A percentile compares a stretch with the other conserved stretches of the same genome.
phyloP scores from a whole-genome alignment of 192 early-diverging fungal species.

The Coemansia aciculifera region DNA sequence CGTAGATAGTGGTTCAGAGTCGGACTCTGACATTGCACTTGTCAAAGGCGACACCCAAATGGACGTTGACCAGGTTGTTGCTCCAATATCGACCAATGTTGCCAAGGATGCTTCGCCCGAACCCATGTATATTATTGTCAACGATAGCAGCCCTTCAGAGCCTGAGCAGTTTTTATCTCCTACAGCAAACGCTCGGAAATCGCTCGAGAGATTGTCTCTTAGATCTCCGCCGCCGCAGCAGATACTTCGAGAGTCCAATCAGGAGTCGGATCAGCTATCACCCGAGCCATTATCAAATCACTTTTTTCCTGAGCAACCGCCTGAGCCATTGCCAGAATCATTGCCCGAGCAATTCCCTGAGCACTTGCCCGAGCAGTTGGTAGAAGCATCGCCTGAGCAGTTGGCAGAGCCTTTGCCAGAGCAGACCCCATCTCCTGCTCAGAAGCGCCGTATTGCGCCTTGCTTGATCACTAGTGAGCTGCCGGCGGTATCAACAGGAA shows the following conservation, averaged over 20 bases:
- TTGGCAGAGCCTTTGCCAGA: neutral
- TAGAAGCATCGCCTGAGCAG: neutral
- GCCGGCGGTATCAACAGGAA: slow-evolving; percentile 5
- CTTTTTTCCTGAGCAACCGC: too few species aligned
- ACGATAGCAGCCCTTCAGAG: neutral
- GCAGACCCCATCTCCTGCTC: neutral
- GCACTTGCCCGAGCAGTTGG: neutral
- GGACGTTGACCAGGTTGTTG: neutral
- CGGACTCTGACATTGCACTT: neutral
- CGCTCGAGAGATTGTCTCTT: neutral
- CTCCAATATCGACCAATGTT: neutral
- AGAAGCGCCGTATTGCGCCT: slow-evolving; percentile 20
- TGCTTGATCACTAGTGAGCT: slow-evolving; percentile 12
- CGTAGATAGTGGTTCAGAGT: neutral
- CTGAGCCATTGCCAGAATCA: too few species aligned
- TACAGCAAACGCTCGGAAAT: neutral
- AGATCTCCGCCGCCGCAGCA: neutral
- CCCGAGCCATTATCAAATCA: too few species aligned
- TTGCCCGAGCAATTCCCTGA: too few species aligned
- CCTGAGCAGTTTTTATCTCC: neutral
- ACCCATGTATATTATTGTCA: neutral
- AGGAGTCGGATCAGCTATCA: too few species aligned
- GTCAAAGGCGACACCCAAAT: neutral
- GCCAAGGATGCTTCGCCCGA: neutral
- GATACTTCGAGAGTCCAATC: neutral